Evolutionary conservation across 768 basidiomycete genomes (phyloP), one percentile per base, ranked within the genome.

Genomic region (Suillus ampliporus): DNA sequence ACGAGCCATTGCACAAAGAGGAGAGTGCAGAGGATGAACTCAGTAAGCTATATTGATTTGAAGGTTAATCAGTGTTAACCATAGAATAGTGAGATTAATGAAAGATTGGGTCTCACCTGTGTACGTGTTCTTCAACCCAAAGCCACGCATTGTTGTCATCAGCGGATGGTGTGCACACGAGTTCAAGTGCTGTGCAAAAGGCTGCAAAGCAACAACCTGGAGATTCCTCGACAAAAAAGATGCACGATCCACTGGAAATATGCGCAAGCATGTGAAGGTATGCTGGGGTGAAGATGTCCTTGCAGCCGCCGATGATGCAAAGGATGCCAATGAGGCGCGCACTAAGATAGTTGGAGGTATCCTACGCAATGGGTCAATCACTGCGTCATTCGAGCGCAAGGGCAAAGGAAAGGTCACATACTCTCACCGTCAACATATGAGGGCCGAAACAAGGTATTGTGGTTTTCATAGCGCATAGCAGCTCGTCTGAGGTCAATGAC

Each of bases 271-370:
- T 64, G 71, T 66, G 1, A 63, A 63, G 9, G 34, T 19, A 0
- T 78, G 78, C 71, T 77, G 71, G 71, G 75, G 75, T 37, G 41
- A 37, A 5, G 74, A 76, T 3, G 68, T 64, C 2, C 37, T 75
- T 15, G 60, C 70, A 1, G 65, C 62, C 11, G 72, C 40, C 14
- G 26, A 23, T 34, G 46, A 50, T 31, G 31, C 31, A 31, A 31
- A 31, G 31, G 31, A 31, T 31, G 31, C 31, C 31, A 31, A 31
- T 31, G 9, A 48, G 26, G 57, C 31, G 26, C 57, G 57, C 41
- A 38, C 34, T 7, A 59, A 67, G 19, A 75, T 78, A 19, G 74
- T 68, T 2, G 58, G 69, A 0, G 65, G 63, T 9, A 76, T 78
- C 10, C 28, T 31, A 59, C 67, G 68, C 37, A 58, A 35, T 23